Conservation (phyloP, 2,329 filamentous ascomycete species). For the Sporothrix variecibatus region DNA sequence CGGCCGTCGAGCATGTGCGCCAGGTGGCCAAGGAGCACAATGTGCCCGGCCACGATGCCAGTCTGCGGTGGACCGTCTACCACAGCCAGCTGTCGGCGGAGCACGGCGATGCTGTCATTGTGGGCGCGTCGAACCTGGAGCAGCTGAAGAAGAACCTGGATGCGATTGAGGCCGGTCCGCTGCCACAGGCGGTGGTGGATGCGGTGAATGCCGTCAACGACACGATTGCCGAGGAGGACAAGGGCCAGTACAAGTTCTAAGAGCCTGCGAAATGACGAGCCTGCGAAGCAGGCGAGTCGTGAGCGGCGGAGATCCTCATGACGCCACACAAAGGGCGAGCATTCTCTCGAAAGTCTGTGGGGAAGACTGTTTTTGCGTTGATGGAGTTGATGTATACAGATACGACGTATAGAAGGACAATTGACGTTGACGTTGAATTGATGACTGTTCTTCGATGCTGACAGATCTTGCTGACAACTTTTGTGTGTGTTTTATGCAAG, state of each 20-base stretch:
- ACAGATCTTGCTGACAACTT: neutral
- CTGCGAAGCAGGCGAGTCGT: neutral
- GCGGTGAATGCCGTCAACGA: conserved; percentile 21
- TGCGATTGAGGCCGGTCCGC: conserved; percentile 42
- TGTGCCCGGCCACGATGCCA: conserved; percentile 44
- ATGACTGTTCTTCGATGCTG: neutral
- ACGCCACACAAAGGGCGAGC: no score
- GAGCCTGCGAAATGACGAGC: neutral
- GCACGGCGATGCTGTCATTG: conserved; percentile 41
- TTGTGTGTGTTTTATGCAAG: neutral
- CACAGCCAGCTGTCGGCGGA: conserved; percentile 40
- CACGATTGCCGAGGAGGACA: conserved; percentile 17
- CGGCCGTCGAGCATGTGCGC: conserved; percentile 35
- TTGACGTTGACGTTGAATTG: conserved; percentile 1
- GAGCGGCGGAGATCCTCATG: neutral
- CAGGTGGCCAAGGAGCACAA: conserved; percentile 38
- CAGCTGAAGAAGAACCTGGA: conserved; percentile 43
- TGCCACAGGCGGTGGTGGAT: conserved; percentile 41
- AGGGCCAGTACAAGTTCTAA: neutral
- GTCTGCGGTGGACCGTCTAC: conserved; percentile 45
- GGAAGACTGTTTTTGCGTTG: neutral
- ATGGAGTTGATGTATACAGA: neutral
- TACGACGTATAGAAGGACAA: neutral
- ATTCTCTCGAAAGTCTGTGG: neutral
- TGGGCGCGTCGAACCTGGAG: conserved; percentile 38